Evolutionary conservation across 495 filamentous ascomycete species (phyloP), one percentile per base, ranked within the genome.

Genomic region (Aspergillus kassunensis): DNA sequence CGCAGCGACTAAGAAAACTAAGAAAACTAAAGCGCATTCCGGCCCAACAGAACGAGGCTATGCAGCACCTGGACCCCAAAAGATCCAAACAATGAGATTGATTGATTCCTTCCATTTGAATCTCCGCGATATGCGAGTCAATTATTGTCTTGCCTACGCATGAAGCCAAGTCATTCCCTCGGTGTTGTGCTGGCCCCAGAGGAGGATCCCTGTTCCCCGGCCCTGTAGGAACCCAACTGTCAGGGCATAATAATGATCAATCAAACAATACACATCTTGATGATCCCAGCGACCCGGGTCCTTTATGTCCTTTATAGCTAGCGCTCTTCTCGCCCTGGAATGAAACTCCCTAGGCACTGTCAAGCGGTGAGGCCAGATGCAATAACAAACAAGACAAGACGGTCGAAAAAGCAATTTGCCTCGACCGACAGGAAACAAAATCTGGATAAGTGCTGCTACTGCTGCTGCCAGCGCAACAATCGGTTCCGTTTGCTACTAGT

Each of bases 51-150:
- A 46, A 46, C 44, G 30, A 46, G 44, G 44, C 44, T 18, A 46
- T 46, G 44, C 30, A 35, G 13, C 19, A 33, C 30, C 7, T 19
- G 34, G 34, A 16, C 15, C 41, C 24, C 13, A 30, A 33, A 46
- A 29, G 35, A 46, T 46, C 24, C 13, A 30, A 33, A 46, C 44
- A 46, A 46, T 46, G 11, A 19, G 13, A 46, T 46, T 46, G 30
- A 33, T 33, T 29, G 27, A 31, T 45, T 33, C 29, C 15, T 45
- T 30, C 15, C n/a, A 45, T 13, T 10, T 12, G 11, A 13, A 23
- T 45, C 45, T 49, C 45, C 45, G 33, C 34, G 45, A 39, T 29
- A 49, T 49, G 45, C 45, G 33, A 49, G 45, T 49, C 45, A 49
- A 37, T 24, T 49, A n/a, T n/a, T n/a, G n/a, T n/a, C n/a, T n/a